Percentiles rank a stretch among this genome's conserved stretches.
Conservation (phyloP, 495 filamentous ascomycete species). For the Cudoniella acicularis region DNA sequence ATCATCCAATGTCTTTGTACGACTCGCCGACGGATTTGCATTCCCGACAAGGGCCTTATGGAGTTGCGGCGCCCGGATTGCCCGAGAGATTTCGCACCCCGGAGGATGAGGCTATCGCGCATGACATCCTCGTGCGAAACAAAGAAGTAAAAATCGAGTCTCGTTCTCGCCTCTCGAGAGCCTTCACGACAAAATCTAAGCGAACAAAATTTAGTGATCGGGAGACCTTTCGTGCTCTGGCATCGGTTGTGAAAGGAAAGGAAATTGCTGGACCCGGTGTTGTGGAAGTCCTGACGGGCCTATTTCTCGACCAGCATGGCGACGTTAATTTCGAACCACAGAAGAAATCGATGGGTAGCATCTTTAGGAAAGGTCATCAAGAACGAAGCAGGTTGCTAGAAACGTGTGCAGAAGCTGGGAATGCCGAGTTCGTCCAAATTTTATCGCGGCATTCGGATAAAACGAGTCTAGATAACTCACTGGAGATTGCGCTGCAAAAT, state of each 20-base stretch:
- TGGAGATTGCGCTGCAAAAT: conserved; percentile 12
- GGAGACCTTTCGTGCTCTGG: conserved; percentile 14
- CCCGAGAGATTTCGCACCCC: conserved; percentile 7
- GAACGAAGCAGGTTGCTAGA: conserved; percentile 17
- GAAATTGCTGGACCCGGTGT: conserved; percentile 16
- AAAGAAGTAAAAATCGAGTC: conserved; percentile 20
- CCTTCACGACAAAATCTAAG: conserved; percentile 17
- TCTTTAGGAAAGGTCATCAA: conserved; percentile 12
- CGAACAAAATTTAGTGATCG: conserved; percentile 13
- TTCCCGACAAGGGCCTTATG: not conserved
- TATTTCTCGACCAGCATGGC: conserved; percentile 3
- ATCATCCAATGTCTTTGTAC: not conserved
- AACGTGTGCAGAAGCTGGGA: conserved; percentile 7
- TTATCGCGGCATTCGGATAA: conserved; percentile 12
- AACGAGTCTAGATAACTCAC: conserved; percentile 3
- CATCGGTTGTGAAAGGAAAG: conserved; percentile 11
- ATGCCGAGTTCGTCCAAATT: conserved; percentile 19
- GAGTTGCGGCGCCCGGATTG: not conserved
- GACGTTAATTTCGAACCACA: conserved; percentile 19
- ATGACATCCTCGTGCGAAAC: conserved; percentile 13
- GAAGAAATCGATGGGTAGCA: conserved; percentile 7
- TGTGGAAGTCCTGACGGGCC: conserved; percentile 10
- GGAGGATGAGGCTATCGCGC: conserved; percentile 8
- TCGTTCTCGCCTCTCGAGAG: conserved; percentile 4
- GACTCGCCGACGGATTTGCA: not conserved